phyloP scores from a whole-genome alignment of 2,329 filamentous ascomycete species.

The Penicillium sp. region DNA sequence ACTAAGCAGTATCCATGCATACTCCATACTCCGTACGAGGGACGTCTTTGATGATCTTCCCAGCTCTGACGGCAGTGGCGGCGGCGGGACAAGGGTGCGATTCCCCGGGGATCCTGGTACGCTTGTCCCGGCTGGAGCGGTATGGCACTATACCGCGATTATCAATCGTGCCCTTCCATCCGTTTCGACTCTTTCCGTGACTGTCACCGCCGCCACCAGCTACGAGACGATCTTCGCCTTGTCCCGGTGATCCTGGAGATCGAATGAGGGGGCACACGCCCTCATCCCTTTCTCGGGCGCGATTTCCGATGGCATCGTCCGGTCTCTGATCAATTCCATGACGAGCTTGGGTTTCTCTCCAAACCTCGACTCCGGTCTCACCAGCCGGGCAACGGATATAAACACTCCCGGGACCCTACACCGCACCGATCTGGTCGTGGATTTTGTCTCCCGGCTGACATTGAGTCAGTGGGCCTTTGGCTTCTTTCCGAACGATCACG shows the following conservation, averaged over 20 bases:
- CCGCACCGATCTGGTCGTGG: no score
- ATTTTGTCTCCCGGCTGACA: background rate
- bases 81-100: slow-evolving; percentile 12
- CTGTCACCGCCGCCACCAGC: slow-evolving; percentile 5
- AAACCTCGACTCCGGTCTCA: background rate
- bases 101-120: slow-evolving; percentile 7
- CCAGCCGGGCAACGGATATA: no score
- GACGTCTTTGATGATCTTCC: slow-evolving; percentile 22
- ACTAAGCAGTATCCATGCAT: no score
- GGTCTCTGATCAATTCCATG: background rate
- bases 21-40: no score
- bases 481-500: slow-evolving; percentile 15
- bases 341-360: background rate
- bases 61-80: slow-evolving; percentile 25
- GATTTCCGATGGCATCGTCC: no score
- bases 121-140: slow-evolving; percentile 2
- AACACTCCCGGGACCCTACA: no score
- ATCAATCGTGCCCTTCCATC: slow-evolving; percentile 19
- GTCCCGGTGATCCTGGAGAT: slow-evolving; percentile 8
- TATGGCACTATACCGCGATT: slow-evolving; percentile 8
- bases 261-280: slow-evolving; percentile 2
- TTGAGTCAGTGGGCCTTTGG: slow-evolving; percentile 13
- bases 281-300: no score
- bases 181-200: slow-evolving; percentile 13
- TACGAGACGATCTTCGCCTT: slow-evolving; percentile 9